Percentiles rank a stretch among this genome's conserved stretches.
These are phyloP conservation scores for Cryptococcus sp. DNA, from an alignment of 1,284 basidiomycete species.

Conservation along the genomic window DNA sequence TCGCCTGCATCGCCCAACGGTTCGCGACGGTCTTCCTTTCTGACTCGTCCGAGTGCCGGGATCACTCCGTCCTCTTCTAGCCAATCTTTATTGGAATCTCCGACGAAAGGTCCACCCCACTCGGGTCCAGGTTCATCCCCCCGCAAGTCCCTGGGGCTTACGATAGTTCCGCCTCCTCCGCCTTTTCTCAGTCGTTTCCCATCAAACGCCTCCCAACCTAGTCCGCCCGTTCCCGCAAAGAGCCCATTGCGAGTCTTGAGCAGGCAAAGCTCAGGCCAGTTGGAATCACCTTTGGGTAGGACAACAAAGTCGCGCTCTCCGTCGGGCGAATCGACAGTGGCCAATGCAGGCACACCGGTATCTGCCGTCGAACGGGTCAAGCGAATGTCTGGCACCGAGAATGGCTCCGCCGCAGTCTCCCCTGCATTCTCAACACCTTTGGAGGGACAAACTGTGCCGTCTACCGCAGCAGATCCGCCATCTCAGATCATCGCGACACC, in stretches of 20 bases:
- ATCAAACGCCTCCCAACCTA: slow-evolving; percentile 18
- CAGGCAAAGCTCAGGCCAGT: slow-evolving; percentile 12
- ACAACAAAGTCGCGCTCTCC: slow-evolving; percentile 1
- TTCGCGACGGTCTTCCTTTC: not conserved
- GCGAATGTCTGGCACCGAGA: not conserved
- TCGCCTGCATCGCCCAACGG: slow-evolving; percentile 1
- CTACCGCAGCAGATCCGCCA: not conserved
- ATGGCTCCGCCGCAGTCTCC: not conserved
- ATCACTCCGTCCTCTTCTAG: slow-evolving; percentile 3
- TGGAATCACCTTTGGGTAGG: not conserved
- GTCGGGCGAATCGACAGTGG: slow-evolving; percentile 20
- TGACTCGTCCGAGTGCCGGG: not conserved
- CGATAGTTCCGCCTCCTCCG: slow-evolving; percentile 28
- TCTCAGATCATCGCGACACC: slow-evolving; percentile 11
- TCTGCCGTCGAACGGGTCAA: slow-evolving; percentile 2
- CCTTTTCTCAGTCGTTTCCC: slow-evolving; percentile 4
- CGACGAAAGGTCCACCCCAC: slow-evolving; percentile 5
- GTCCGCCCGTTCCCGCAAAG: slow-evolving; percentile 48
- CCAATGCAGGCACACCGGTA: slow-evolving; percentile 16
- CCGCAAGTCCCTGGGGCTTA: slow-evolving; percentile 32
- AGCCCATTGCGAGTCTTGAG: slow-evolving; percentile 41
- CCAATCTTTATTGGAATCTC: slow-evolving; percentile 2
- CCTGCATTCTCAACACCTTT: not conserved
- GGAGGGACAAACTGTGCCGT: not conserved
- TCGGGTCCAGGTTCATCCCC: slow-evolving; percentile 8